Conservation (phyloP, 2,329 filamentous ascomycete genomes). For the Verruconis gallopava region DNA sequence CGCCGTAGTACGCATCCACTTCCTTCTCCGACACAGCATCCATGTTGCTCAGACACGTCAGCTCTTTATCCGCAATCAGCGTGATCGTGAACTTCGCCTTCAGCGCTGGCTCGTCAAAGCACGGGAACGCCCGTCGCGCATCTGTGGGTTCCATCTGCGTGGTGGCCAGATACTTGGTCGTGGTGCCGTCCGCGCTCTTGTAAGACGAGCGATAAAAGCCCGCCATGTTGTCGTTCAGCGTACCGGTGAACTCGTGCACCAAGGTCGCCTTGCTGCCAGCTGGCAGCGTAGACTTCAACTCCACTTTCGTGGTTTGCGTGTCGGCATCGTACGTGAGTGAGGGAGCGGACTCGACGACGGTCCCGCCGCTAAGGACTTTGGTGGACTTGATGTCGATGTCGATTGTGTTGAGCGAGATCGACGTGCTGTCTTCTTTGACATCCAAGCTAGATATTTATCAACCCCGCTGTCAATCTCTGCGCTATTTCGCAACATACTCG, state of each 20-base stretch:
- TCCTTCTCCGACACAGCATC: conserved; percentile 72
- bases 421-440: conserved; percentile 70
- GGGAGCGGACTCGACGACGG: conserved; percentile 46
- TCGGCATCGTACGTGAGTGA: conserved; percentile 62
- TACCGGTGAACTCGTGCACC: conserved; percentile 64
- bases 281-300: conserved; percentile 58
- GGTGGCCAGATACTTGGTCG: conserved; percentile 70
- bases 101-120: conserved; percentile 88
- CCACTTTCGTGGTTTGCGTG: conserved; percentile 69
- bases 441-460: conserved; percentile 46
- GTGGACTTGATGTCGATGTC: conserved; percentile 73
- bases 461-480: neutral
- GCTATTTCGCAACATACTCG: conserved; percentile 39
- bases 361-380: conserved; percentile 50
- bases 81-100: conserved; percentile 91
- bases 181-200: conserved; percentile 68
- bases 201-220: conserved; percentile 95
- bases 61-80: conserved; percentile 73
- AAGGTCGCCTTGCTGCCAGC: conserved; percentile 68
- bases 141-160: conserved; percentile 97
- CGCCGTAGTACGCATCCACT: conserved; percentile 49
- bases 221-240: conserved; percentile 87
- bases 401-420: conserved; percentile 75
- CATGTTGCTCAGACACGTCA: conserved; percentile 96
- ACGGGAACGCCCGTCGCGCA: conserved; percentile 82